These are phyloP conservation scores for Antrodiella citrinella DNA, from an alignment of 768 basidiomycete genomes.

Conservation along the genomic window DNA sequence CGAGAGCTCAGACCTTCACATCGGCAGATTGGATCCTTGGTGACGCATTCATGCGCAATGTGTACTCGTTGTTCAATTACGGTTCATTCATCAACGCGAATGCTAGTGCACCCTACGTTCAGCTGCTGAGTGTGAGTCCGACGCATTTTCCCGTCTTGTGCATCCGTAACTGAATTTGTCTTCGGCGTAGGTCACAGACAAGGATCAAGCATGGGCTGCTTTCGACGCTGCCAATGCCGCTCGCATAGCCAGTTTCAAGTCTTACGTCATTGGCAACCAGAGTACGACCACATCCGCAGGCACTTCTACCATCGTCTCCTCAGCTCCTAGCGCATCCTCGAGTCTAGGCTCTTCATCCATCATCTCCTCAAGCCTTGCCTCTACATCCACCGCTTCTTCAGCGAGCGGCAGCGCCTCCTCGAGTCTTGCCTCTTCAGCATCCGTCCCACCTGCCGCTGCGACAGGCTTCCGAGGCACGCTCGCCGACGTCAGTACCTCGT, in stretches of 20 bases:
- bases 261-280: not conserved
- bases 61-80: conserved; percentile 13
- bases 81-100: conserved; percentile 4
- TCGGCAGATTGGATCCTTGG: conserved; percentile 14
- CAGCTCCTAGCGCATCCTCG: not conserved
- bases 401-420: not conserved
- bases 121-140: conserved; percentile 5
- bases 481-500: not conserved
- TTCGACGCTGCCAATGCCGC: conserved; percentile 4
- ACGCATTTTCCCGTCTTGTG: not conserved
- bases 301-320: not conserved
- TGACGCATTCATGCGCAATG: conserved; percentile 16
- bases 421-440: not conserved
- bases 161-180: too few species aligned
- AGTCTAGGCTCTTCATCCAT: not conserved
- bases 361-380: not conserved
- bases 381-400: not conserved
- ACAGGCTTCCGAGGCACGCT: too few species aligned
- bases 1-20: not conserved
- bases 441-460: not conserved
- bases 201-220: conserved; percentile 3
- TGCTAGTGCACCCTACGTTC: conserved; percentile 4
- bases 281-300: not conserved
- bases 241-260: conserved; percentile 1
- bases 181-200: conserved; percentile 5